phyloP scores from a whole-genome alignment of 2,329 filamentous ascomycete species.

The Aspergillus fijiensis region DNA sequence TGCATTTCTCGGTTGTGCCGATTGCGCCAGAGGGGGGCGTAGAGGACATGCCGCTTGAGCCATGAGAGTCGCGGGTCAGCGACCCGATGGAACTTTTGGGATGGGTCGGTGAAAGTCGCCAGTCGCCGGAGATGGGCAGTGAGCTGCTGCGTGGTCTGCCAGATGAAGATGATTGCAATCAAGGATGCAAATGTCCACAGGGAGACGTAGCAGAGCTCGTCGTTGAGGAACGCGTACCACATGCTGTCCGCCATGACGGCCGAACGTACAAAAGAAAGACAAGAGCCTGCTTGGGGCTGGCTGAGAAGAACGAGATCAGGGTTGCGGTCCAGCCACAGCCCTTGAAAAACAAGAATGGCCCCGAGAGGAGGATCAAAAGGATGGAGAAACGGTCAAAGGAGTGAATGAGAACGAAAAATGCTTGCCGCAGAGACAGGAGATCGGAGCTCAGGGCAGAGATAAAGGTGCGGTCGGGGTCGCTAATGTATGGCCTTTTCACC shows the following conservation, averaged over 20 bases:
- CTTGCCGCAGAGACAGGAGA: not conserved
- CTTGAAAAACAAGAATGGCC: not conserved
- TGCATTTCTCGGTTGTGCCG: constrained; percentile 46
- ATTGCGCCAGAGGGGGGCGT: constrained; percentile 43
- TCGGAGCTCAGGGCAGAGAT: not conserved
- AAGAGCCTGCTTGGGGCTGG: not conserved
- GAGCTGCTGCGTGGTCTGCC: not conserved
- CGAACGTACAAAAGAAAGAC: not conserved
- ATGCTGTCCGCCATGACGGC: not conserved
- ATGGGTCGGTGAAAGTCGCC: constrained; percentile 2
- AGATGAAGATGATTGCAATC: constrained; percentile 5
- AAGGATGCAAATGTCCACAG: constrained; percentile 4
- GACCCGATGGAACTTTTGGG: not conserved
- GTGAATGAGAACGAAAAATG: not conserved
- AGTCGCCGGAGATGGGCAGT: constrained; percentile 2
- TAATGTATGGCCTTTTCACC: no score
- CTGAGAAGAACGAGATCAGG: not conserved
- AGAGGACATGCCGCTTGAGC: constrained; percentile 52
- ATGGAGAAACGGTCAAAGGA: not conserved
- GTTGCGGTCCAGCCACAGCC: not conserved
- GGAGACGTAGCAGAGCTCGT: constrained; percentile 6
- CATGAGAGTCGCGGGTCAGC: not conserved
- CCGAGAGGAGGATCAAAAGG: not conserved
- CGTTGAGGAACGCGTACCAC: constrained; percentile 6
- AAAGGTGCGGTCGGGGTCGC: not conserved